Base-by-base conservation (phyloP, 1,284 basidiomycete genomes). In the Fereydounia khargensis region DNA sequence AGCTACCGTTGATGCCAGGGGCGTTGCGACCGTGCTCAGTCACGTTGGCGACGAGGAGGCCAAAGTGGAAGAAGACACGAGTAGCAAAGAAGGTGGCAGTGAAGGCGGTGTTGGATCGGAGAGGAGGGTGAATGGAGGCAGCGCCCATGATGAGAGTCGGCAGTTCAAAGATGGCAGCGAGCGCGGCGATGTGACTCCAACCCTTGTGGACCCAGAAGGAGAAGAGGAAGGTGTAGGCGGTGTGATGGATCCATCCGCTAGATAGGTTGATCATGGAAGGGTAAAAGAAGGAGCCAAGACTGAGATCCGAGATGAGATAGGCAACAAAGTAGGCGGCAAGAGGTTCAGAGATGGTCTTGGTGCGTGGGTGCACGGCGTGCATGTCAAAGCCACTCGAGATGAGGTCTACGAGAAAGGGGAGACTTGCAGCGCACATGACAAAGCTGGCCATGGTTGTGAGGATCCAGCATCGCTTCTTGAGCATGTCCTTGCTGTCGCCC, bases 131-230 rank as follows among this genome's bases (percentile, higher is more conserved):
- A 33, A 75, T 42, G 7, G 58, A 62, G 24, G 70, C 71, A 13
- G 70, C 47, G 2, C 71, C 71, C 73, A 75, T 75, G 35, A 73
- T 55, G 35, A 65, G 61, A 3, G 71, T 75, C 11, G 73, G 73
- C 21, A 74, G 42, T 48, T 75, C 73, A 37, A 75, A 70, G 47
- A 74, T 46, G 32, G 62, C 52, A 1, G 66, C 68, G 14, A 57
- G 45, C 3, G 56, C 69, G 34, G 68, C 66, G 14, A 63, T 42
- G 35, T 70, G 63, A 1, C 34, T 46, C 71, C 71, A 75, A 18
- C 68, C 67, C 9, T 47, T 54, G 40, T 65, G 64, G 9, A 71
- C 40, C 67, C 62, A 69, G 39, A 55, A 60, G 7, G 58, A 23
- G 37, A 64, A 68, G 25, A 74, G 45, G 28, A 65, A 37, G n/a